These are phyloP conservation scores for Saccharomyces hybrid DNA, from an alignment of 1,139 yeast species.

Conservation along the genomic window DNA sequence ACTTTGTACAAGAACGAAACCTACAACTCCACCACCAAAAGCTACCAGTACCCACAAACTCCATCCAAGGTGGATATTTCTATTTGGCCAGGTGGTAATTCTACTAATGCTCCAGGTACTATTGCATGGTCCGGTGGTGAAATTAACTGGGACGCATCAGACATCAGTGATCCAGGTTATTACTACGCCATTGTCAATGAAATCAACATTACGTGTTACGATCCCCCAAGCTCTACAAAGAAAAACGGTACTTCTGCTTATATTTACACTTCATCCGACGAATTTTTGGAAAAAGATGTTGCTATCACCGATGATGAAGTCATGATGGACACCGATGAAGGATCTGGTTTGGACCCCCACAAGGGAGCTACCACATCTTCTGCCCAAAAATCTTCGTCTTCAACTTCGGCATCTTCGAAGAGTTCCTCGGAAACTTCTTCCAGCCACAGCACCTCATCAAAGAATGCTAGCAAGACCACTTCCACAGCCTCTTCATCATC, in stretches of 20 bases:
- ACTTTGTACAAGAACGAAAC: slow-evolving; percentile 60
- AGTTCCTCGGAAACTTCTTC: slow-evolving; percentile 4
- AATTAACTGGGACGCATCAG: slow-evolving; percentile 73
- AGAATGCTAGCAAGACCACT: slow-evolving; percentile 8
- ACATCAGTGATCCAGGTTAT: slow-evolving; percentile 68
- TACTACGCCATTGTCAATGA: slow-evolving; percentile 59
- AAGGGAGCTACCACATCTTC: slow-evolving; percentile 17
- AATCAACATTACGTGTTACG: slow-evolving; percentile 59
- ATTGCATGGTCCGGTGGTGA: slow-evolving; percentile 91
- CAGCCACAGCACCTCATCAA: background rate
- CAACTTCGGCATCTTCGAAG: slow-evolving; percentile 10
- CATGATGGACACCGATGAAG: slow-evolving; percentile 50
- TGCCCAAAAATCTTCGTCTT: background rate
- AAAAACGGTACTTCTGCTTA: slow-evolving; percentile 49
- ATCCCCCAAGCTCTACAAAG: slow-evolving; percentile 48
- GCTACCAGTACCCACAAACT: slow-evolving; percentile 73
- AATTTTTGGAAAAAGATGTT: slow-evolving; percentile 41
- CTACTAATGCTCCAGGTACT: slow-evolving; percentile 63
- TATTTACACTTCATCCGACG: slow-evolving; percentile 43
- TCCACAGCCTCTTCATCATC: slow-evolving; percentile 14
- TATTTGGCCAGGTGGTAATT: slow-evolving; percentile 86
- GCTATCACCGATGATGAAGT: slow-evolving; percentile 54
- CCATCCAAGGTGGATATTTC: slow-evolving; percentile 82
- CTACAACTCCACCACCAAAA: slow-evolving; percentile 52
- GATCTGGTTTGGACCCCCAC: slow-evolving; percentile 58